Percentiles rank a stretch among this genome's conserved stretches.
Conservation (phyloP, 768 basidiomycete genomes). For the Amanita jacksonii region DNA sequence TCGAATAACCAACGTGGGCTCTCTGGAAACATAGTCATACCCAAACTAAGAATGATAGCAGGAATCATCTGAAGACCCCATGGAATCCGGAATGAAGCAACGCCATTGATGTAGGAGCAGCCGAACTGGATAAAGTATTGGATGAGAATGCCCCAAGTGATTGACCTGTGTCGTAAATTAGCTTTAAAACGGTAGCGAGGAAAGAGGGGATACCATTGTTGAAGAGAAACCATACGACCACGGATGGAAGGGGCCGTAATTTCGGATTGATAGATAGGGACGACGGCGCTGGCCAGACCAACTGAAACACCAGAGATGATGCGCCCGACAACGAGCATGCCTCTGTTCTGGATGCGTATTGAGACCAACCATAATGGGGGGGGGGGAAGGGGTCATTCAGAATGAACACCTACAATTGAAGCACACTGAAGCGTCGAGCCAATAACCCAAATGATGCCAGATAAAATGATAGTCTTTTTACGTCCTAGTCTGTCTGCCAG, state of each 20-base stretch:
- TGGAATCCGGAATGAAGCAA: conserved; percentile 69
- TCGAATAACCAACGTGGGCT: conserved; percentile 69
- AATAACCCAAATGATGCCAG: conserved; percentile 63
- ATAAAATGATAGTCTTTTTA: conserved; percentile 54
- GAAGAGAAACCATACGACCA: conserved; percentile 66
- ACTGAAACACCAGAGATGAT: conserved; percentile 61
- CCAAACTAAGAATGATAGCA: conserved; percentile 54
- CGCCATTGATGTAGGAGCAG: conserved; percentile 62
- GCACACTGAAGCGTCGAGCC: conserved; percentile 69
- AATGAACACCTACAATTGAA: too few species aligned
- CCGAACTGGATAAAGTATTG: conserved; percentile 74
- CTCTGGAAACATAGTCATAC: conserved; percentile 63
- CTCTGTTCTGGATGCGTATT: too few species aligned
- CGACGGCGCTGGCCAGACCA: conserved; percentile 54
- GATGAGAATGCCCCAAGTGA: conserved; percentile 70
- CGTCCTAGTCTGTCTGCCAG: conserved; percentile 60
- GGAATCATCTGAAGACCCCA: conserved; percentile 79
- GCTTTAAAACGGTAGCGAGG: too few species aligned
- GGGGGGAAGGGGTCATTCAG: too few species aligned
- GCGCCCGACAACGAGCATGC: conserved; percentile 67
- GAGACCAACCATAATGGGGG: too few species aligned
- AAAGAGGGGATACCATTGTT: too few species aligned
- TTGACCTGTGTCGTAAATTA: too few species aligned
- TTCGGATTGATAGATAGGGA: conserved; percentile 71
- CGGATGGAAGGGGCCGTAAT: conserved; percentile 64